Evolutionary conservation across 208 protist species (phyloP).

Genomic region (Crithidia fasciculata): DNA sequence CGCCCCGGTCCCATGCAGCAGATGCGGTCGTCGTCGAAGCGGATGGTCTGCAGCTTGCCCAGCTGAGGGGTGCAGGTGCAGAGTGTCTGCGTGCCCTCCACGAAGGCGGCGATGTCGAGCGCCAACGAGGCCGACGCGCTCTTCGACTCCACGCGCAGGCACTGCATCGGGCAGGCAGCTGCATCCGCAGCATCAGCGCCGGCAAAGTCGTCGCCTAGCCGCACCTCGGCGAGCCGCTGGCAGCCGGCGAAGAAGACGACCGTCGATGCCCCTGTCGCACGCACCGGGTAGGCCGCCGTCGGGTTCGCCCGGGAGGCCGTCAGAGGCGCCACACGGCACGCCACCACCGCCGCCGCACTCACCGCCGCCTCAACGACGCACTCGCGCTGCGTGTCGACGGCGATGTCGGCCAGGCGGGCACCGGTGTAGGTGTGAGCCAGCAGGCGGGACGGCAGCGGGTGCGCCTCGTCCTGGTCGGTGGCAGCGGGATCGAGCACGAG

Average conservation of each 20-base stretch:
- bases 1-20: conserved; percentile 51
- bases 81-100: conserved; percentile 21
- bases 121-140: conserved; percentile 1
- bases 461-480: conserved; percentile 22
- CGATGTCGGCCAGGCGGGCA: conserved; percentile 29
- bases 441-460: conserved; percentile 37
- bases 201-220: conserved; percentile 24
- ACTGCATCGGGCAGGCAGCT: conserved; percentile 37
- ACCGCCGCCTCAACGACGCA: conserved; percentile 34
- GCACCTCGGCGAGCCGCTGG: conserved; percentile 49
- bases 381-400: conserved; percentile 29
- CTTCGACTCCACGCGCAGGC: conserved; percentile 22
- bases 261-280: conserved; percentile 11
- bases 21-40: conserved; percentile 43
- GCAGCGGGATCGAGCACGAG: conserved; percentile 24
- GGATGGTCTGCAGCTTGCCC: conserved; percentile 36
- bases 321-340: conserved; percentile 43
- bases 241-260: conserved; percentile 65
- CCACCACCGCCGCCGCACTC: conserved; percentile 33
- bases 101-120: conserved; percentile 40
- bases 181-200: conserved; percentile 2
- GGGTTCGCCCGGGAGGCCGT: conserved; percentile 19
- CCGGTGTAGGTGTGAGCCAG: conserved; percentile 40
- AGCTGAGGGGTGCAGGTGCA: conserved; percentile 41
- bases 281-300: conserved; percentile 9